Conservation (phyloP, 2,329 filamentous ascomycete genomes). For the Sordariomycetes sp. region DNA sequence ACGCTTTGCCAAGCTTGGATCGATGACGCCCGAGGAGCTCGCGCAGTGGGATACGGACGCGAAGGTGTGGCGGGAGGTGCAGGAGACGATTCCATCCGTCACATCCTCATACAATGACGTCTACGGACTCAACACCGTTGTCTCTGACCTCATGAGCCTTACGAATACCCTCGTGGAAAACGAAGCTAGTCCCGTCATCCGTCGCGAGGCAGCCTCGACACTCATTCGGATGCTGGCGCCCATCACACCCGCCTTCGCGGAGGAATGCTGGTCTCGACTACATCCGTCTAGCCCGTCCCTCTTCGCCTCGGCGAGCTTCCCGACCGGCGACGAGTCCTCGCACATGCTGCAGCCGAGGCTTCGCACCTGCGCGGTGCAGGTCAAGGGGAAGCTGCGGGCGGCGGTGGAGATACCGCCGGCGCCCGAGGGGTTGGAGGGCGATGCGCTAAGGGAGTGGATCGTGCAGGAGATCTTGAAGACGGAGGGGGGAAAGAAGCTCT, state of each 20-base stretch:
- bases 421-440: slow-evolving; percentile 25
- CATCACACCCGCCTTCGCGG: slow-evolving; percentile 68
- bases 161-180: slow-evolving; percentile 56
- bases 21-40: slow-evolving; percentile 19
- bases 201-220: slow-evolving; percentile 35
- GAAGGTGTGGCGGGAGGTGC: slow-evolving; percentile 52
- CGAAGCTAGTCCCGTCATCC: slow-evolving; percentile 28
- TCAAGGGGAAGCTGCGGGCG: slow-evolving; percentile 70
- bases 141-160: slow-evolving; percentile 74
- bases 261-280: slow-evolving; percentile 67
- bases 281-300: slow-evolving; percentile 20
- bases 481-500: slow-evolving; percentile 16
- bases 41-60: slow-evolving; percentile 34
- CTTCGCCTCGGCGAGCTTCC: slow-evolving; percentile 44
- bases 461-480: slow-evolving; percentile 17
- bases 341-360: slow-evolving; percentile 34
- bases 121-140: slow-evolving; percentile 70
- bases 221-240: slow-evolving; percentile 68
- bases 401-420: slow-evolving; percentile 52
- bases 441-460: slow-evolving; percentile 48
- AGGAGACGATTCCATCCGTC: slow-evolving; percentile 56
- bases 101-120: slow-evolving; percentile 59
- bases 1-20: slow-evolving; percentile 16
- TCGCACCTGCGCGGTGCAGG: slow-evolving; percentile 55
- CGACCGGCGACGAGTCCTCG: slow-evolving; percentile 38